Percentiles rank a stretch among this genome's conserved stretches.
These are phyloP conservation scores for Calonectria pseudoturangicola DNA, from an alignment of 2,329 filamentous ascomycete species.

Conservation along the genomic window DNA sequence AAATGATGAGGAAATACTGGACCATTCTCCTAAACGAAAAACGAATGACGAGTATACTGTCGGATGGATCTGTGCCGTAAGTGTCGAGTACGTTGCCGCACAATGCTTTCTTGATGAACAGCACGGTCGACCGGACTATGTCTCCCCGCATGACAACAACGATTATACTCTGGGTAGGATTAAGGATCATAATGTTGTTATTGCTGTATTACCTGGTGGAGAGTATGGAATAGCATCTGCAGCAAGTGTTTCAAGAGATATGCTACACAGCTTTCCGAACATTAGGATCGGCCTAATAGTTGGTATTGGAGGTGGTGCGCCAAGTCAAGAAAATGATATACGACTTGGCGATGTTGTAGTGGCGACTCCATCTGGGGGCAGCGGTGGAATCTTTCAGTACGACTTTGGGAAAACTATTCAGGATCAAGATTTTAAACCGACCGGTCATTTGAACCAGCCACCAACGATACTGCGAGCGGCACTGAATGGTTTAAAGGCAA, in stretches of 20 bases:
- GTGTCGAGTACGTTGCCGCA: neutral
- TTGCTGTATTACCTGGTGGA: conserved; percentile 38
- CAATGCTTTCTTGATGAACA: conserved; percentile 15
- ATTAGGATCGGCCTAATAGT: conserved; percentile 25
- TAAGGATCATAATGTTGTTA: conserved; percentile 44
- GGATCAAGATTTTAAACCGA: neutral
- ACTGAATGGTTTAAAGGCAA: neutral
- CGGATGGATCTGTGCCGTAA: conserved; percentile 13
- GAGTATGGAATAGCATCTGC: conserved; percentile 43
- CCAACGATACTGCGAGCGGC: neutral
- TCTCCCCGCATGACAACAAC: conserved; percentile 36
- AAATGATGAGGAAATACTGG: neutral
- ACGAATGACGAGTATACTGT: neutral
- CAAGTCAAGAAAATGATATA: neutral
- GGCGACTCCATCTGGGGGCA: neutral
- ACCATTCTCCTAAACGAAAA: neutral
- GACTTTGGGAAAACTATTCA: conserved; percentile 14
- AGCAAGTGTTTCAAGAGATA: conserved; percentile 53
- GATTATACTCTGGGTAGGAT: conserved; percentile 44
- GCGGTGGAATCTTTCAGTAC: neutral
- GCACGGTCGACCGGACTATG: neutral
- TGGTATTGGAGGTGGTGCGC: conserved; percentile 25
- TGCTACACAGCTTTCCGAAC: conserved; percentile 43
- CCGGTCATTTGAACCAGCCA: neutral
- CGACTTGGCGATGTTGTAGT: conserved; percentile 24